Base-by-base conservation (phyloP, 2,329 filamentous ascomycete species). In the Ceratocystis ficicola region DNA sequence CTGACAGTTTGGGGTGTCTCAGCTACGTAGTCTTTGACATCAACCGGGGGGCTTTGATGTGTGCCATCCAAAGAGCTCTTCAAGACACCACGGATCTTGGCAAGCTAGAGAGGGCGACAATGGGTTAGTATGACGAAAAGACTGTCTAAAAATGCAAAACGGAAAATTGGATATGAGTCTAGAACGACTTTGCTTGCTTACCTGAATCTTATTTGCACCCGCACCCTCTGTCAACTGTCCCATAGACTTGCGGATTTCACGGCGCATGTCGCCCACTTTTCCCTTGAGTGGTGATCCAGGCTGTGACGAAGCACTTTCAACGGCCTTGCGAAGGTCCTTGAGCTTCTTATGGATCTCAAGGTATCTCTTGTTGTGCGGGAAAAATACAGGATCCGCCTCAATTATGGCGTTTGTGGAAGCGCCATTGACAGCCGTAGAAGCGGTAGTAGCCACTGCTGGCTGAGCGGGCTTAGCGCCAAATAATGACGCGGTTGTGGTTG, bases 141-240 rank as follows among this genome's bases (percentile, higher is more conserved):
- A 41, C 1, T 41, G 12, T 41, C 15, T 41, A 17, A n/a, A n/a
- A 25, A 50, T 62, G 44, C 10, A 15, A 32, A 20, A n/a, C 3
- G 28, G 17, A 46, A 22, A 48, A 20, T 22, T 6, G 2, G 17
- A 30, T 5, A 15, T 28, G 10, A 20, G 30, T 10, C 15, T 20
- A 8, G 12, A 46, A 17, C 7, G 10, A n/a, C 17, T 48, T n/a
- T 5, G 17, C 20, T 48, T 48, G 12, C 60, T 66, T 66, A 68
- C 66, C 61, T 68, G 66, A 7, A 10, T 32, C 15, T 71, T 70
- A 70, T 90, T 90, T 25, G 80, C 80, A 10, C 81, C 82, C 70
- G 82, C 86, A 66, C 83, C 86, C 48, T 81, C 81, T 1, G 85
- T 87, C 32, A 91, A 76, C 72, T 94, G 89, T 5, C 90, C 89